Evolutionary conservation across 2,329 filamentous ascomycete species (phyloP).

Genomic region (Escovopsis sp.): DNA sequence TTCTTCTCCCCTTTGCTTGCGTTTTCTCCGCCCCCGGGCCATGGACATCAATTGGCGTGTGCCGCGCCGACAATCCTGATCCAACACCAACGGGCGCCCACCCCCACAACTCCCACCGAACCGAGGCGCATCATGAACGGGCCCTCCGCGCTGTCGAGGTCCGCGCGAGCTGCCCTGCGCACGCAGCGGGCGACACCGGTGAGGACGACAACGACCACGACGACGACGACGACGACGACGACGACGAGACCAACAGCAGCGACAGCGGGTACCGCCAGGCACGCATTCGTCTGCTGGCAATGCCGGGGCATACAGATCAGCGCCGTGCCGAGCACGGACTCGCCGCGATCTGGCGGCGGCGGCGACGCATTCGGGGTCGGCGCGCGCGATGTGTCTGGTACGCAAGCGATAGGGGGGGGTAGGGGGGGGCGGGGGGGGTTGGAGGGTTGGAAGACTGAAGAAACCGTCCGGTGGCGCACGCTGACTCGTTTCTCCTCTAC

Average conservation of each 20-base stretch:
- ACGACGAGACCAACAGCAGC: too few species aligned
- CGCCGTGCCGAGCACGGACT: constrained; percentile 42
- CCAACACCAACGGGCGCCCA: neutral
- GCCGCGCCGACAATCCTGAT: neutral
- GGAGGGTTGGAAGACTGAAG: neutral
- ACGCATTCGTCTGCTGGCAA: constrained; percentile 34
- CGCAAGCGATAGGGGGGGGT: too few species aligned
- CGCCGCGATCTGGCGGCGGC: constrained; percentile 27
- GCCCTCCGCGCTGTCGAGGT: constrained; percentile 24
- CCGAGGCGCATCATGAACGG: constrained; percentile 25
- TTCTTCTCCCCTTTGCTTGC: constrained; percentile 7
- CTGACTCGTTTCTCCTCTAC: neutral
- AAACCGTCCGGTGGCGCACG: neutral
- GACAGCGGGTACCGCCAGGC: too few species aligned
- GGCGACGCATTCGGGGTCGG: constrained; percentile 41
- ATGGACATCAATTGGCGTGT: neutral
- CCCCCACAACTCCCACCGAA: too few species aligned
- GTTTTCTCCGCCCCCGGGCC: constrained; percentile 2
- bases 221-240: too few species aligned
- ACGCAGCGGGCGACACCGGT: constrained; percentile 9
- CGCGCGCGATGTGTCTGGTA: constrained; percentile 37
- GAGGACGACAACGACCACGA: too few species aligned
- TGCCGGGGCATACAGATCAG: constrained; percentile 50
- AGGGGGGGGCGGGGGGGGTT: too few species aligned
- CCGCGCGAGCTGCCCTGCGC: constrained; percentile 17